phyloP scores from a whole-genome alignment of 2,329 filamentous ascomycete genomes.

The Apiospora saccharicola region DNA sequence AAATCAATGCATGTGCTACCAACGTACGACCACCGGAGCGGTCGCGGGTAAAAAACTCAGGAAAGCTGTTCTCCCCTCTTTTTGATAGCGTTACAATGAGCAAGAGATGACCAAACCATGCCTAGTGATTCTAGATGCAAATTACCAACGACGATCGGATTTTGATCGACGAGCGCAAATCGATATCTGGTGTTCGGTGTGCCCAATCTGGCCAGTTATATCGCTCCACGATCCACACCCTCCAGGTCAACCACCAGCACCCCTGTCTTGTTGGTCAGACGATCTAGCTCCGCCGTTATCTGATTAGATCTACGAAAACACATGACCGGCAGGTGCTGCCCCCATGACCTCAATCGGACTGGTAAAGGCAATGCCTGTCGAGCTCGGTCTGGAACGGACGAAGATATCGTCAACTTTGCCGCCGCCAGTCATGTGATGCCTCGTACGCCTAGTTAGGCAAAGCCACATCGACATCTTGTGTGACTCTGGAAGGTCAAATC shows the following conservation, averaged over 20 bases:
- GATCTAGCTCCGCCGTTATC: background rate
- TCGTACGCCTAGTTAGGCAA: background rate
- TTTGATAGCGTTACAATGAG: background rate
- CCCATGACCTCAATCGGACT: background rate
- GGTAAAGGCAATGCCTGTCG: background rate
- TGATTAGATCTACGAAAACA: background rate
- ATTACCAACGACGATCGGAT: background rate
- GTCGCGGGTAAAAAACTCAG: background rate
- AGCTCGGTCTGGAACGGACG: background rate
- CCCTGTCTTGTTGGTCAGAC: background rate
- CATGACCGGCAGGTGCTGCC: background rate
- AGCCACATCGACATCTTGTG: background rate
- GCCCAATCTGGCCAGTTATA: background rate
- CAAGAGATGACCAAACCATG: background rate
- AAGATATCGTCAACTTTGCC: background rate
- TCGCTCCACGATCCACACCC: background rate
- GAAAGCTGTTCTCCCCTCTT: background rate
- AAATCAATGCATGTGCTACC: background rate
- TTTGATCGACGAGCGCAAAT: background rate
- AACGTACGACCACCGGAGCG: conserved; percentile 1
- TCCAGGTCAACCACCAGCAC: background rate
- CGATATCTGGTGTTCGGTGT: background rate
- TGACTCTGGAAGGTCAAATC: background rate
- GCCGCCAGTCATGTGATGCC: background rate
- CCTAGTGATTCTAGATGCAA: background rate